Conservation (phyloP, 2,329 filamentous ascomycete species). For the Blastomyces parvus region DNA sequence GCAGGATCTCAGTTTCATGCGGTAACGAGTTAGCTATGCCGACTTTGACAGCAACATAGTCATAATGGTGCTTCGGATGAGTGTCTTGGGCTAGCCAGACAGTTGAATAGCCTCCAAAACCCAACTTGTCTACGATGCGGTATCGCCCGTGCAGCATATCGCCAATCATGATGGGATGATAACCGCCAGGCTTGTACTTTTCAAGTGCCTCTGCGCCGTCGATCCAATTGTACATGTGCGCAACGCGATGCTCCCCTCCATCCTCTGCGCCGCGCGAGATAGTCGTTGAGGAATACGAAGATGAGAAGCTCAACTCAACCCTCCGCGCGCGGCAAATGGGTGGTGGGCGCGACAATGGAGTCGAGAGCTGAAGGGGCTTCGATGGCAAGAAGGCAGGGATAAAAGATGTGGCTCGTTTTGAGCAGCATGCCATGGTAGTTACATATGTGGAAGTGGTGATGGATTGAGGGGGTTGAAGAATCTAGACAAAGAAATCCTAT, state of each 20-base stretch:
- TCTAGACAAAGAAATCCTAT: neutral
- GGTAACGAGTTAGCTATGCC: conserved; percentile 16
- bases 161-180: conserved; percentile 29
- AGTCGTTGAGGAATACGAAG: conserved; percentile 5
- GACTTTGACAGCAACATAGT: conserved; percentile 25
- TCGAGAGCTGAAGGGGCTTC: conserved; percentile 3
- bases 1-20: conserved; percentile 18
- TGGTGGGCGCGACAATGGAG: conserved; percentile 6
- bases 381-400: neutral
- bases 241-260: conserved; percentile 6
- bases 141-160: conserved; percentile 28
- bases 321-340: neutral
- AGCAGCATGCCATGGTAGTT: conserved; percentile 9
- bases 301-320: conserved; percentile 3
- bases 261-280: conserved; percentile 2
- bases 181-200: conserved; percentile 25
- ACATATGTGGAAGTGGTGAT: conserved; percentile 1
- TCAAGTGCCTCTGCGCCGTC: conserved; percentile 25
- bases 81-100: conserved; percentile 34
- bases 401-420: neutral
- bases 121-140: conserved; percentile 32
- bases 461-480: neutral
- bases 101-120: conserved; percentile 35
- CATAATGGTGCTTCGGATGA: conserved; percentile 11
- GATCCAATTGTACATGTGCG: conserved; percentile 27